Evolutionary conservation across 1,284 basidiomycete genomes (phyloP), one percentile per base, ranked within the genome.

Genomic region (Agaricales sp.): DNA sequence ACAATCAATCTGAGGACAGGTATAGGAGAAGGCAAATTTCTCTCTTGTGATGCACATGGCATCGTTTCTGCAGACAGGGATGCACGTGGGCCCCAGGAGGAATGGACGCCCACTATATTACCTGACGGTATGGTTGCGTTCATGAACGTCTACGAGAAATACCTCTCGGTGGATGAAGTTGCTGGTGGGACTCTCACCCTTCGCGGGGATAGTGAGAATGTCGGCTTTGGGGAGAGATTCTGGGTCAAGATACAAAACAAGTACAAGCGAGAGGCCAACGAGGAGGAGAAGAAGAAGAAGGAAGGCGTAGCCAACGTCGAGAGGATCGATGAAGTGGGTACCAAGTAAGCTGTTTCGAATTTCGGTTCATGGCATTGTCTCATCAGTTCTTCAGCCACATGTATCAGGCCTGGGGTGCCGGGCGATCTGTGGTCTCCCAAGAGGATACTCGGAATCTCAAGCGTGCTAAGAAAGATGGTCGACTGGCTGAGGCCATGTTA

Each of bases 241-340:
- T 85, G 80, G 76, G 78, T 94, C 50, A 92, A 92, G 67, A 84
- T 95, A 45, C 92, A 96, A 68, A 80, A 77, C 65, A 90, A 91
- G 62, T 94, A 88, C 67, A 86, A 93, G 67, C 77, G 80, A 59
- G 92, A 95, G 63, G 90, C 88, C 3, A 71, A 84, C 45, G 81
- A 90, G 54, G 86, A 89, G 63, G 82, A 86, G 62, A 84, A 78
- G 69, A 86, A 85, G 69, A 80, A 77, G 65, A 82, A 77, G 58
- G 82, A 80, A 53, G 83, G 77, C 3, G 63, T 68, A 52, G 63
- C 74, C 45, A 73, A 75, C 41, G 67, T 73, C 51, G 67, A 72
- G 1, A 71, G 74, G 38, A 75, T 86, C 50, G 82, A 91, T 58
- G 88, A 90, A 56, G 73, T 73, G 13, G 66, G 69, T 45, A 70